Base-by-base conservation (phyloP, 345 rosid species). In the Stellera chamaejasme region DNA sequence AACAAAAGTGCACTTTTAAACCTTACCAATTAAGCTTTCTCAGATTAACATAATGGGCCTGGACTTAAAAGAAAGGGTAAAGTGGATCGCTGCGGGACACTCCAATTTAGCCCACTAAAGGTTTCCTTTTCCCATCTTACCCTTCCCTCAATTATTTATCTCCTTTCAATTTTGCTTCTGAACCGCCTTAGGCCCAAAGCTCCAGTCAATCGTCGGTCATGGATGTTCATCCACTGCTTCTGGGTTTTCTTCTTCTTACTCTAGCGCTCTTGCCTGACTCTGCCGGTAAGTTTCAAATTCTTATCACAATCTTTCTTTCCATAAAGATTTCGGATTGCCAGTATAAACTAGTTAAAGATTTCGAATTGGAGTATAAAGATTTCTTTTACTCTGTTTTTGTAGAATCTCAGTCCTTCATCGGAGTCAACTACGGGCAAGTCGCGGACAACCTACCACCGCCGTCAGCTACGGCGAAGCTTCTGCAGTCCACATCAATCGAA, bases 361-460 rank as follows among this genome's bases (percentile, higher is more conserved):
- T 19, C 23, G 23, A 19, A 19, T 0, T 19, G 23, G 23, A 19
- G 23, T 19, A 19, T 0, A 19, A 19, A 19, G 23, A 19, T 15
- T 45, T 49, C 27, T 23, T 3, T 36, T 27, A 6, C 10, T 13
- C 63, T 53, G 28, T 36, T 11, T 39, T 58, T 49, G 59, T 78
- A 93, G 97, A 66, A 10, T 76, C 86, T 3, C 75, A 93, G 57
- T 70, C 99, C 1, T 89, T 82, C 65, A 66, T 93, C 27, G 99
- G 99, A 39, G 65, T 93, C 13, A 93, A 93, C 77, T 87, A 87
- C 57, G 96, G 99, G 28, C 80, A 74, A 69, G 62, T 79, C 2
- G 99, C 95, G 1, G 79, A 93, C 66, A 90, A 93, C 59, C 85
- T 90, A 1, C 97, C 99, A 10, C 66, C 83, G 3, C 88, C 99